Evolutionary conservation across 2,329 filamentous ascomycete genomes (phyloP).

Genomic region (Botrytis fabae): DNA sequence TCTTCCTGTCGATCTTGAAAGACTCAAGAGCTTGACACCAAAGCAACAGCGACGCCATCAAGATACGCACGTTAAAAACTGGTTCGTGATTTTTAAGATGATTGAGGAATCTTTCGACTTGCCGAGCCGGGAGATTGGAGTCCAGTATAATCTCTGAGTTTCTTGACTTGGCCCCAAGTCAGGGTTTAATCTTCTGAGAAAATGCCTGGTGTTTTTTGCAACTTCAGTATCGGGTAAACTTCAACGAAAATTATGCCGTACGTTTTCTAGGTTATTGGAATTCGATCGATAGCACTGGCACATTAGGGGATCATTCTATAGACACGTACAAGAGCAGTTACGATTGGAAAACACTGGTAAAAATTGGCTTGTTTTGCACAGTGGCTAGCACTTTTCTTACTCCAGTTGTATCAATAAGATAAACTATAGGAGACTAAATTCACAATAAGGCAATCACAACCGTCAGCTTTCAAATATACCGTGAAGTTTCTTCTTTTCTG

Average conservation of each 20-base stretch:
- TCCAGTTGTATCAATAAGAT: not conserved
- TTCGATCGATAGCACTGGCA: no score
- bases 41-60: not conserved
- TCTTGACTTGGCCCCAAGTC: not conserved
- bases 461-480: not conserved
- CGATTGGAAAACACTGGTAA: not conserved
- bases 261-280: not conserved
- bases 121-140: not conserved
- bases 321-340: rapidly evolving
- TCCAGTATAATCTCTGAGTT: not conserved
- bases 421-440: rapidly evolving
- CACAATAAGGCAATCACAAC: not conserved
- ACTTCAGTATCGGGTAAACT: rapidly evolving
- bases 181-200: rapidly evolving
- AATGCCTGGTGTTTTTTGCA: not conserved
- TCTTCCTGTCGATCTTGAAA: not conserved
- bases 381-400: rapidly evolving
- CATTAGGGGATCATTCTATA: not conserved
- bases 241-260: no score
- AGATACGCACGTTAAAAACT: not conserved
- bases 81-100: not conserved
- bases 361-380: no score
- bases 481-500: not conserved
- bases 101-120: not conserved
- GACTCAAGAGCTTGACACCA: not conserved